A percentile compares a stretch with the other conserved stretches of the same genome.
Conservation (phyloP, 2,329 filamentous ascomycete species). For the Aspergillus melleus region DNA sequence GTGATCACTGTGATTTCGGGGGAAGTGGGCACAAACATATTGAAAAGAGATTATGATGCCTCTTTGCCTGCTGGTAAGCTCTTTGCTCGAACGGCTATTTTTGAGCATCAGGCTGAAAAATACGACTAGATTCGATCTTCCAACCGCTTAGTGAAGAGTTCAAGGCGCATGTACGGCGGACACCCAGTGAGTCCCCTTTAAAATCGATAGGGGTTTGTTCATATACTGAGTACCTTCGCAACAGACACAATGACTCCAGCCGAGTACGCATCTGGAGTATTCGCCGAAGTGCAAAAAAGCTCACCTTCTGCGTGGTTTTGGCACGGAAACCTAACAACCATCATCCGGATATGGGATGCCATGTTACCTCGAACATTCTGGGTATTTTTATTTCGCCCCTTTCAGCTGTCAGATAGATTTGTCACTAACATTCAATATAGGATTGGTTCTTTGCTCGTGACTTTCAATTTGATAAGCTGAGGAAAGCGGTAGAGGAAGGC, state of each 20-base stretch:
- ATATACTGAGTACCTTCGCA: background rate
- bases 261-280: background rate
- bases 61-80: background rate
- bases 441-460: background rate
- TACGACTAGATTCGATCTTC: background rate
- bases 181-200: background rate
- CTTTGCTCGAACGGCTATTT: background rate
- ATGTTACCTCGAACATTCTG: background rate
- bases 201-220: too few relatives aligned
- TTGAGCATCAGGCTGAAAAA: background rate
- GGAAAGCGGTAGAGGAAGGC: background rate
- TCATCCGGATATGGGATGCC: background rate
- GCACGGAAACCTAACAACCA: background rate
- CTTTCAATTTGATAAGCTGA: background rate
- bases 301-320: background rate
- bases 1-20: conserved; percentile 12
- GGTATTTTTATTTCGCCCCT: background rate
- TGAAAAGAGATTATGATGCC: conserved; percentile 1
- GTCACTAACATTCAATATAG: background rate
- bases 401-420: too few relatives aligned
- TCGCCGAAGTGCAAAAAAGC: background rate
- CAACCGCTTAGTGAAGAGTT: background rate
- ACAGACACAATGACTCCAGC: background rate
- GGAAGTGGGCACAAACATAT: conserved; percentile 9
- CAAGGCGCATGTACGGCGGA: background rate